A percentile compares a stretch with the other conserved stretches of the same genome.
Evolutionary conservation across 768 basidiomycete genomes (phyloP).

Genomic region (Chlorophyllum brunneum): DNA sequence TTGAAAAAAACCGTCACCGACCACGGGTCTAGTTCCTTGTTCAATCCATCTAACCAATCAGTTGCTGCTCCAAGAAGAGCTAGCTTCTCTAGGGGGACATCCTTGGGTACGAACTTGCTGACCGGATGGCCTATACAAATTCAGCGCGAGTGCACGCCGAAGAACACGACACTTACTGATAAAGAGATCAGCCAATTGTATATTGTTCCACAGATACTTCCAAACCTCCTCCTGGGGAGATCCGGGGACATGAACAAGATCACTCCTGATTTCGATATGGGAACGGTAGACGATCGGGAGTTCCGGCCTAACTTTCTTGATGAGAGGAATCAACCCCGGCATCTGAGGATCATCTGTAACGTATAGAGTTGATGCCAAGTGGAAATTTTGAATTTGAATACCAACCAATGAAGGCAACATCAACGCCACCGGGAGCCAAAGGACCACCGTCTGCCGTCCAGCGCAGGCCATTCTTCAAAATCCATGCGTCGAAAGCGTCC

Average conservation of each 20-base stretch:
- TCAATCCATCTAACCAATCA: constrained; percentile 92
- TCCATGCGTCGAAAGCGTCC: constrained; percentile 83
- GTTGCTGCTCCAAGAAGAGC: constrained; percentile 79
- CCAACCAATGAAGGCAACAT: constrained; percentile 85
- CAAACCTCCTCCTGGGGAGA: constrained; percentile 91
- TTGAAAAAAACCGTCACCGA: constrained; percentile 15
- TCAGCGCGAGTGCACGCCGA: neutral
- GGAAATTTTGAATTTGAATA: neutral
- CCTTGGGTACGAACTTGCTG: constrained; percentile 87
- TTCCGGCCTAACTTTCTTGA: constrained; percentile 78
- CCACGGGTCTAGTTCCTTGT: constrained; percentile 80
- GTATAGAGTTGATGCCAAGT: neutral
- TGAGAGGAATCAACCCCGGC: constrained; percentile 91
- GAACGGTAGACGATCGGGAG: constrained; percentile 91
- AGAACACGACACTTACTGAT: constrained; percentile 50
- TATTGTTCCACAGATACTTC: constrained; percentile 94
- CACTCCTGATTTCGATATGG: constrained; percentile 91
- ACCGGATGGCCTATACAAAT: constrained; percentile 69
- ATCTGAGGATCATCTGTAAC: constrained; percentile 80
- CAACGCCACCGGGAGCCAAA: constrained; percentile 75
- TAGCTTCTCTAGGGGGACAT: constrained; percentile 70
- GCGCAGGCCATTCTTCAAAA: constrained; percentile 80
- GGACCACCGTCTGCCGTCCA: constrained; percentile 89
- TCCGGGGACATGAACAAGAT: constrained; percentile 75
- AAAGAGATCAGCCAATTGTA: constrained; percentile 86